Base-by-base conservation (phyloP, 176 grass and related monocot species). In the Cenchrus purpureus region DNA sequence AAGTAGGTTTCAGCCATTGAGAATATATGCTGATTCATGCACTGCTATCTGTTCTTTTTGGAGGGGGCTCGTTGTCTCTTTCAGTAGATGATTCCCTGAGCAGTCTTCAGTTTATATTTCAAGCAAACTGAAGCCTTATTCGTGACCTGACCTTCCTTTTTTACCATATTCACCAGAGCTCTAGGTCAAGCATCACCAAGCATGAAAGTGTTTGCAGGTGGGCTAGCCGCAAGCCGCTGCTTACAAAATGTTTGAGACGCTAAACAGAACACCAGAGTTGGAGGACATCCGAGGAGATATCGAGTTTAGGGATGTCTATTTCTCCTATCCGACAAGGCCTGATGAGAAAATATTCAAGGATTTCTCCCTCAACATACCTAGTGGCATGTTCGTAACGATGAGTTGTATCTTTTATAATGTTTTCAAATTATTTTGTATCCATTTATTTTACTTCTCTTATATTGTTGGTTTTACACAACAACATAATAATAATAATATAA, bases 181-280 rank as follows among this genome's bases (percentile, higher is more conserved):
- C 82, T 97, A 86, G 95, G 94, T 15, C 94, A 97, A 83, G 86
- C 90, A 67, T 94, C 94, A 2, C 94, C 94, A 85, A 92, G 94
- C 90, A 88, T 97, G 80, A 90, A 92, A 48, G 90, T 92, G 68
- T 97, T 97, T 94, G 94, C 90, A 56, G 86, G 92, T 28, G 94
- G 94, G 46, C 92, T 92, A 70, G 90, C 94, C 3, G 92, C 92
- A 94, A 70, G 90, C 94, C 3, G 92, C 94, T 81, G 94, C 95
- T 16, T 94, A 89, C 74, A 97, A 97, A 59, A 97, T 97, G 90
- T 97, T 97, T 19, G 88, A 97, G 68, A 97, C 95, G 16, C 94
- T 97, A 56, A 97, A 92, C 49, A 89, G 95, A 85, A 88, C 86
- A 74, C 92, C 95, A 79, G 87, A 97, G 51, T 73, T 85, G 1